Evolutionary conservation across 768 basidiomycete genomes (phyloP).

Genomic region (Scleroderma bovista): DNA sequence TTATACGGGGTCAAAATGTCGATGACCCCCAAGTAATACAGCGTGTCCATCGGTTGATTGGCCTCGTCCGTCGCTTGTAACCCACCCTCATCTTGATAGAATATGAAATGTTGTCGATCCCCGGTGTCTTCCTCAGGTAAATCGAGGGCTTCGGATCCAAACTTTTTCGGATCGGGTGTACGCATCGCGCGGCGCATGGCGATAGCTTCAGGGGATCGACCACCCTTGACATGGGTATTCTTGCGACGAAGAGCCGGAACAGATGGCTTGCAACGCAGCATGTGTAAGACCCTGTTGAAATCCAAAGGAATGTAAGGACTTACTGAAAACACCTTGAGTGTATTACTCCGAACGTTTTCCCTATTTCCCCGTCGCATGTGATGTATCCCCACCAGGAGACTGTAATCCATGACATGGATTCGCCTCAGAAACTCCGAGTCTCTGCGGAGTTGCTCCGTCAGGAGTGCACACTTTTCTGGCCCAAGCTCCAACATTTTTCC

Average conservation of each 20-base stretch:
- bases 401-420: slow-evolving; percentile 95
- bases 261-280: slow-evolving; percentile 47
- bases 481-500: slow-evolving; percentile 79
- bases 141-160: slow-evolving; percentile 47
- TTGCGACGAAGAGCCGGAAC: slow-evolving; percentile 61
- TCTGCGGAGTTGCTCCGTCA: slow-evolving; percentile 86
- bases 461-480: slow-evolving; percentile 87
- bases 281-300: background rate
- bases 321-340: slow-evolving; percentile 88
- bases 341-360: slow-evolving; percentile 88
- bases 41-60: slow-evolving; percentile 66
- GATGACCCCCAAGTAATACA: slow-evolving; percentile 95
- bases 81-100: slow-evolving; percentile 97
- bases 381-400: slow-evolving; percentile 90
- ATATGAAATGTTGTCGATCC: slow-evolving; percentile 65
- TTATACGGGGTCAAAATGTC: slow-evolving; percentile 94
- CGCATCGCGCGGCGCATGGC: slow-evolving; percentile 86
- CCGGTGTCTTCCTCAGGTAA: slow-evolving; percentile 62
- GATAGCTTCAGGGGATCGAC: slow-evolving; percentile 64
- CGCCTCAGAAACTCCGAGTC: slow-evolving; percentile 82
- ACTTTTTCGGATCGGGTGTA: slow-evolving; percentile 68
- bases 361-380: slow-evolving; percentile 85
- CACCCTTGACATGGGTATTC: slow-evolving; percentile 51
- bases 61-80: slow-evolving; percentile 83
- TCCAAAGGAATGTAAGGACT: slow-evolving; percentile 24